Base-by-base conservation (phyloP, 352 stramenopile species). In the Pythium dissotocum region DNA sequence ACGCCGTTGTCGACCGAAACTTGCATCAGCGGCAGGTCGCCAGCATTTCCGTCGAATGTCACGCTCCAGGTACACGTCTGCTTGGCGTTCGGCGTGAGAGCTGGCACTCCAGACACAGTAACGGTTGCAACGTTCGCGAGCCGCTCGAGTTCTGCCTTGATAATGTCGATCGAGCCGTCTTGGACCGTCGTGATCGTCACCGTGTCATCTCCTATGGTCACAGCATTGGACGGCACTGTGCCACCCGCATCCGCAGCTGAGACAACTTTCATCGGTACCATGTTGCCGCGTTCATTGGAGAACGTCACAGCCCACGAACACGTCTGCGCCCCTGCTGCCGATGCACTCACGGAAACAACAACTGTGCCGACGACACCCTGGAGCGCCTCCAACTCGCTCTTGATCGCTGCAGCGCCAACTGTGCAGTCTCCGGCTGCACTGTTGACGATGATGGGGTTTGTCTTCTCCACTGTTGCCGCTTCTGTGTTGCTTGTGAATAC, bases 21-120 rank as follows among this genome's bases (percentile, higher is more conserved):
- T 18, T 75, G 66, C 63, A 95, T 76, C 13, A 87, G 59, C 4
- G 78, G 75, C 26, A 95, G 65, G 58, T 95, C 62, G 14, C 95
- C 95, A 4, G 95, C 93, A 64, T 98, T 98, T 9, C 85, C 93
- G 57, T 98, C 89, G 63, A 99, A 99, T 1, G 93, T 98, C 33
- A 99, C 78, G 54, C 80, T 75, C 93, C 94, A 98, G 2, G 78
- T 87, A 67, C 97, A 99, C 3, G 87, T 82, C 53, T 93, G 77
- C 10, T 77, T 66, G 12, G 80, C 59, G n/a, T 79, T 77, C 1
- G 78, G 74, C 26, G 73, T 70, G 18, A 67, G 24, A 14, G 63
- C 78, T 51, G 80, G 46, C 5, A 69, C 77, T 1, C 80, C 75
- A 6, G 90, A 88, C 24, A 98, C 93, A 3, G 83, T 97, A 9